Conservation (phyloP, 331 rosid genomes). For the Pyracantha coccinea region DNA sequence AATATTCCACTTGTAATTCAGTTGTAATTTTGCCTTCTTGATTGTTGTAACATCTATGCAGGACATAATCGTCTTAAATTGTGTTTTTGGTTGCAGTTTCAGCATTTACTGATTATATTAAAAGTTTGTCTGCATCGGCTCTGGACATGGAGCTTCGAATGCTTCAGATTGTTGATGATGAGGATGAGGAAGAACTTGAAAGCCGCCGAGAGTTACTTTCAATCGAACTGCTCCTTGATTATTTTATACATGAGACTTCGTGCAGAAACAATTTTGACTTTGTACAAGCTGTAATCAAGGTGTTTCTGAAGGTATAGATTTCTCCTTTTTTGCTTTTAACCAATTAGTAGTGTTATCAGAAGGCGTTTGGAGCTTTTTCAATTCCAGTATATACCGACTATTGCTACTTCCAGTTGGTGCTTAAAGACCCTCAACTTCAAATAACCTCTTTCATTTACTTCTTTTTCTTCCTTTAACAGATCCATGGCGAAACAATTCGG, state of each 20-base stretch:
- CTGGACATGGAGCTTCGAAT: conserved; percentile 88
- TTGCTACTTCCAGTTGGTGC: neutral
- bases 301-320: conserved; percentile 70
- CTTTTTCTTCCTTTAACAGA: conserved; percentile 30
- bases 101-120: conserved; percentile 70
- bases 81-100: conserved; percentile 38
- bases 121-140: conserved; percentile 68
- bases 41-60: neutral
- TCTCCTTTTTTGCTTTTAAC: neutral
- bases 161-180: conserved; percentile 72
- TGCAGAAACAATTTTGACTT: conserved; percentile 80
- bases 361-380: too few relatives aligned
- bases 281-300: conserved; percentile 70
- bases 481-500: conserved; percentile 82
- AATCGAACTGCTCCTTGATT: conserved; percentile 68
- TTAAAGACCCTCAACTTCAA: neutral
- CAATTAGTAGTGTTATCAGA: too few relatives aligned
- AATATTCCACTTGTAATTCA: neutral
- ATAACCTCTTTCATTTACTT: neutral
- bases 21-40: neutral
- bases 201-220: conserved; percentile 53
- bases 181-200: conserved; percentile 46
- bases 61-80: neutral
- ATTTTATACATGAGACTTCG: conserved; percentile 63
- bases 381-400: too few relatives aligned